Base-by-base conservation (phyloP, 352 stramenopile genomes). In the Phytopythium vexans region DNA sequence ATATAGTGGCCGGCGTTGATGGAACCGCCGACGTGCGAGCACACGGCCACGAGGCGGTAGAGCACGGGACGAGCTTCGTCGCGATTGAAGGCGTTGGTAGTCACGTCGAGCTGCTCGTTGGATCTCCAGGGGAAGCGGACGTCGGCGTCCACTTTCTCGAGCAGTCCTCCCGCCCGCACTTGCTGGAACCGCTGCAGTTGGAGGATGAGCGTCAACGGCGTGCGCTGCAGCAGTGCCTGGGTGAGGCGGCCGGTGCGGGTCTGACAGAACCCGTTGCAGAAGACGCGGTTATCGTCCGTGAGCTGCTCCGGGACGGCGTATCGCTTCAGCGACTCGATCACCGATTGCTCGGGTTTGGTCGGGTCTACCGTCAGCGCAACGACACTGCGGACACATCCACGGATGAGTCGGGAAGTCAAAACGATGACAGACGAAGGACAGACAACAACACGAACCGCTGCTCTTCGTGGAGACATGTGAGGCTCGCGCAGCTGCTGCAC, bases 1-100 rank as follows among this genome's bases (percentile, higher is more conserved):
- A 94, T 65, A 56, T 94, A 94, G 50, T 94, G 85, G 0, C 85
- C 85, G 6, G 74, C 62, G 52, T 89, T 66, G 33, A 90, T 68
- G 0, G 70, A 77, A 6, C 47, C 57, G 3, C 85, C 85, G 31
- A 92, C 49, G 57, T 94, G 84, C 41, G 80, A 68, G n/a, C 82
- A 92, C 9, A 93, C 74, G 0, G 78, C 84, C 27, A 79, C 68
- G 15, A 92, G 58, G 43, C 81, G 49, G 44, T 91, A 94, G 1
- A 57, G 60, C 31, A 68, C 54, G 6, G 66, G 70, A 14, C 74
- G 62, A 3, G 56, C 56, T 5, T 77, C 62, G 32, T 86, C 68
- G 1, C 77, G 70, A 36, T 81, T 60, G 59, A 94, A 92, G 35
- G 87, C 66, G 52, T 86, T 88, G 31, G 62, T 50, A 0, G 79